Conservation (phyloP, 1,284 basidiomycete species). For the Leccinum fuscescens region DNA sequence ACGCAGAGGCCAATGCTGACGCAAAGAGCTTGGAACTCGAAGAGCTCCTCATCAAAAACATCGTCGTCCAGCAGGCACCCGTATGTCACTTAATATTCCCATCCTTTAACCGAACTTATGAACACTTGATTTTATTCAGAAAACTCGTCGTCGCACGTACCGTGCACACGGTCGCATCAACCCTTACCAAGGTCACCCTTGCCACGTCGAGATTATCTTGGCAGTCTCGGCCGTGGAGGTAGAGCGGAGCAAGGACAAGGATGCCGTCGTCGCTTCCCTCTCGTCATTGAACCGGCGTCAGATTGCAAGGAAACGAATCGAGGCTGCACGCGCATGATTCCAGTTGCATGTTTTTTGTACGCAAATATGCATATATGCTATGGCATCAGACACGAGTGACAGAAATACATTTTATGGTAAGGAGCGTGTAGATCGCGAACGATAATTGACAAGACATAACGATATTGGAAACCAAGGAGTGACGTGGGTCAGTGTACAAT, state of each 20-base stretch:
- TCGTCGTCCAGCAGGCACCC: conserved; percentile 97
- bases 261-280: conserved; percentile 50
- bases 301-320: conserved; percentile 79
- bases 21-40: conserved; percentile 95
- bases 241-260: conserved; percentile 86
- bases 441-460: not conserved
- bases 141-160: conserved; percentile 99
- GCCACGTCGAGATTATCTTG: conserved; percentile 95
- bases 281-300: conserved; percentile 77
- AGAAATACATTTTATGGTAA: conserved; percentile 7
- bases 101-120: not conserved
- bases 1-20: conserved; percentile 98
- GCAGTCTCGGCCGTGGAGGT: conserved; percentile 77
- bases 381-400: conserved; percentile 13
- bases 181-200: conserved; percentile 89
- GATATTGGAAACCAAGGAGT: conserved; percentile 5
- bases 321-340: conserved; percentile 58
- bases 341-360: conserved; percentile 27
- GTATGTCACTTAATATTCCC: conserved; percentile 45
- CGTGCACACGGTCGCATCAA: conserved; percentile 96
- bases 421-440: conserved; percentile 8
- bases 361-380: conserved; percentile 34
- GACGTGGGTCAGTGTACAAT: not conserved
- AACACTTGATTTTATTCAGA: conserved; percentile 46
- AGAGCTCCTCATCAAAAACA: conserved; percentile 94